phyloP scores from a whole-genome alignment of 2,329 filamentous ascomycete genomes.

The Magnaporthiopsis incrustans region DNA sequence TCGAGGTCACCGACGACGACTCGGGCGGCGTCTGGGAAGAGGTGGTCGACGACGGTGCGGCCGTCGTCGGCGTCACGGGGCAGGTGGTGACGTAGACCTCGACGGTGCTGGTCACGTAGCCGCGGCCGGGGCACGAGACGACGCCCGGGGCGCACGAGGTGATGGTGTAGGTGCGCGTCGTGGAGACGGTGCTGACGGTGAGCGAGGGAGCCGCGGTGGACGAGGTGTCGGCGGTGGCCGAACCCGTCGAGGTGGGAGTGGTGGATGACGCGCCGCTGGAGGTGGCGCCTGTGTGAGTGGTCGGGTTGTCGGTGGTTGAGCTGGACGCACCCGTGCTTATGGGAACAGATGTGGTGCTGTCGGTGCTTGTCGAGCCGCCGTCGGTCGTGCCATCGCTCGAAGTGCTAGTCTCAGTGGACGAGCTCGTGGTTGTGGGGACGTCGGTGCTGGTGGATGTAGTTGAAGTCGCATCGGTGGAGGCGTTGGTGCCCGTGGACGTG shows the following conservation, averaged over 20 bases:
- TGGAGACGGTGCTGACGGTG: constrained; percentile 12
- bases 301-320: constrained; percentile 18
- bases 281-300: constrained; percentile 19
- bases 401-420: not conserved
- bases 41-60: not conserved
- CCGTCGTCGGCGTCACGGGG: constrained; percentile 17
- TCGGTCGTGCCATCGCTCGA: not conserved
- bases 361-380: constrained; percentile 9
- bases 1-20: constrained; percentile 8
- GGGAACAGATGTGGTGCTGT: constrained; percentile 3
- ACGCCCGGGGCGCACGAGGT: constrained; percentile 19
- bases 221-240: constrained; percentile 28
- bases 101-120: constrained; percentile 18
- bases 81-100: constrained; percentile 31
- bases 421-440: not conserved
- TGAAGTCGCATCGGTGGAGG: not conserved
- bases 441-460: not conserved
- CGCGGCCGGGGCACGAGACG: constrained; percentile 20
- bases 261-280: constrained; percentile 20
- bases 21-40: not conserved
- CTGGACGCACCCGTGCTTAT: constrained; percentile 11
- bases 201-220: not conserved
- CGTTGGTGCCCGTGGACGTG: no score
- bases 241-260: constrained; percentile 19
- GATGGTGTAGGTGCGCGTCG: constrained; percentile 19